Evolutionary conservation across 257 asterid species (phyloP), one percentile per base, ranked within the genome.

Genomic region (Primulina huaijiensis): DNA sequence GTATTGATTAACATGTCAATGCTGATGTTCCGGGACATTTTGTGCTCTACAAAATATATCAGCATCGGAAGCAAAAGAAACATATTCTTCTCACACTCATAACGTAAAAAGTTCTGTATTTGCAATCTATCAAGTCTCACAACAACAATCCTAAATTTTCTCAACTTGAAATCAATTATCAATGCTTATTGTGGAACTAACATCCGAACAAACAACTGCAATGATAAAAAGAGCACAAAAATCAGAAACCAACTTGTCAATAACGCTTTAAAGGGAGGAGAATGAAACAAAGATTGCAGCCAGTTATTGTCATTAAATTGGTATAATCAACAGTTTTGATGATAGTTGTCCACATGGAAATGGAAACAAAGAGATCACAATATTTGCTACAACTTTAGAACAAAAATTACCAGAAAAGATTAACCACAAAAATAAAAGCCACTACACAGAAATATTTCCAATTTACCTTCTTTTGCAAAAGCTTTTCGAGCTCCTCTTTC

Each of bases 381-480:
- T 11, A 43, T 14, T 11, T 43, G 53, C 53, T 12, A 12, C 12
- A 43, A 43, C 53, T 43, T 43, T 10, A 43, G 53, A 43, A 43
- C 9, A 30, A 14, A 40, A 57, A 27, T 43, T 25, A 23, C 23
- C 27, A 6, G 52, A 69, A 55, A 34, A 29, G 71, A 61, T 33
- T 21, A 61, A 17, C 50, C 19, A 50, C 25, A 29, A 53, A 60
- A 63, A 31, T 69, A 59, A 62, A 60, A 64, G 69, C 43, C 19
- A 50, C 60, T 53, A 23, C 7, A 34, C 27, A 6, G 10, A 34
- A 16, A 16, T 40, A 6, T 6, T 27, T 25, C 70, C 27, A 63
- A 66, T 58, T 67, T 73, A 87, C 98, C 97, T 92, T 92, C 77
- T 84, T 85, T 70, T 80, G 90, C 63, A 93, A 58, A 70, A 93